Conservation (phyloP, 768 basidiomycete species). For the Lentinula raphanica region DNA sequence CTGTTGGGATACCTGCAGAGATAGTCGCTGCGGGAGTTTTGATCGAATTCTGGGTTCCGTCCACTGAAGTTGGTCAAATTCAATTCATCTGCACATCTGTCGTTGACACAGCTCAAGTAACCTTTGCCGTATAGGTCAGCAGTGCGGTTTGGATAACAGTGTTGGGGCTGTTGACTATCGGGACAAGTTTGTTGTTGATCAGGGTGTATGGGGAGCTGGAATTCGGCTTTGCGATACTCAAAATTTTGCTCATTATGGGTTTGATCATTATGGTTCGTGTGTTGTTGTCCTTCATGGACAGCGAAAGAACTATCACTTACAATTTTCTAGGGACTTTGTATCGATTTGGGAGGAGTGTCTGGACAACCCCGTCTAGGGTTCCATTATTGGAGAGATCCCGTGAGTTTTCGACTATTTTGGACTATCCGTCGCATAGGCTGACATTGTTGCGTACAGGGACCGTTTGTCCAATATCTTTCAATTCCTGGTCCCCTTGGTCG, state of each 20-base stretch:
- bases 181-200: constrained; percentile 30
- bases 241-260: constrained; percentile 38
- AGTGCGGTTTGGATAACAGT: constrained; percentile 9
- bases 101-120: no score
- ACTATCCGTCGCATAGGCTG: not conserved
- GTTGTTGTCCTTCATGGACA: not conserved
- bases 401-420: not conserved
- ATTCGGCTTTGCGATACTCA: constrained; percentile 46
- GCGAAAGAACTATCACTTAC: not conserved
- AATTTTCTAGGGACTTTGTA: constrained; percentile 30
- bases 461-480: constrained; percentile 9
- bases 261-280: constrained; percentile 29
- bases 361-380: constrained; percentile 39
- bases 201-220: constrained; percentile 51
- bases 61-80: not conserved
- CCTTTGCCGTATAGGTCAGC: not conserved
- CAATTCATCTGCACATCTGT: not conserved
- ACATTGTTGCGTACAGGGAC: not conserved
- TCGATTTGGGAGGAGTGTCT: constrained; percentile 48
- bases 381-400: constrained; percentile 38
- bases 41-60: constrained; percentile 38
- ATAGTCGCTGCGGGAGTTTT: constrained; percentile 48
- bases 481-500: constrained; percentile 25
- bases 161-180: not conserved
- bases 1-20: constrained; percentile 45